phyloP scores from a whole-genome alignment of 1,139 yeast species.

The Geotrichum candidum region DNA sequence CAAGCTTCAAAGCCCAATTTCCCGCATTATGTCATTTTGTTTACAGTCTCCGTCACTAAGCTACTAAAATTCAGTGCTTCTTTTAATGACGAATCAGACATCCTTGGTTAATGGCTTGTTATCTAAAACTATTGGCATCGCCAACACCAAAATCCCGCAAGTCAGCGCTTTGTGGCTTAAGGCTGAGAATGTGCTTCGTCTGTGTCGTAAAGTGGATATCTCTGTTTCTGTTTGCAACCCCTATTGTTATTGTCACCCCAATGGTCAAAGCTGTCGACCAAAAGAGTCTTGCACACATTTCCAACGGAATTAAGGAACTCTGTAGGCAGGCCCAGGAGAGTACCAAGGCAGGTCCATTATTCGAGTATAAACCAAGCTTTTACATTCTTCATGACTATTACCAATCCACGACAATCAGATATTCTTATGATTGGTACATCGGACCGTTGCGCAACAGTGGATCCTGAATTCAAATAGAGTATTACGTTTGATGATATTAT shows the following conservation, averaged over 20 bases:
- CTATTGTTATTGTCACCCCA: constrained; percentile 95
- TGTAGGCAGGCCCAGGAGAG: constrained; percentile 97
- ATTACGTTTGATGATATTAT: constrained; percentile 87
- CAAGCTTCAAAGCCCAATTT: constrained; percentile 76
- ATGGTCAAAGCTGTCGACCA: constrained; percentile 81
- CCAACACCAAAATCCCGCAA: constrained; percentile 85
- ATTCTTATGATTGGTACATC: constrained; percentile 92
- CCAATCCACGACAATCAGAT: constrained; percentile 95
- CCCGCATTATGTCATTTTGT: constrained; percentile 89
- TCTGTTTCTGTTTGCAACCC: constrained; percentile 98
- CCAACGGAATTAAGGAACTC: constrained; percentile 78
- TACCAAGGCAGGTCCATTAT: constrained; percentile 99
- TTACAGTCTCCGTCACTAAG: constrained; percentile 80
- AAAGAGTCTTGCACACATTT: constrained; percentile 78
- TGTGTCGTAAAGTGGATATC: constrained; percentile 85
- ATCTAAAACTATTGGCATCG: constrained; percentile 89
- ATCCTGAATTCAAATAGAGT: constrained; percentile 83
- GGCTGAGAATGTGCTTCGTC: constrained; percentile 82
- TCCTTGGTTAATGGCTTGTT: constrained; percentile 89
- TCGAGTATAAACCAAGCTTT: constrained; percentile 98
- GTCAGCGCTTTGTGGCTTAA: constrained; percentile 94
- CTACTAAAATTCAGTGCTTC: constrained; percentile 88
- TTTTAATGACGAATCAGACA: constrained; percentile 73
- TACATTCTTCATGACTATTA: constrained; percentile 84
- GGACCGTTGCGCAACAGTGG: constrained; percentile 89